Percentiles rank a stretch among this genome's conserved stretches.
These are phyloP conservation scores for Rutstroemia sydowiana DNA, from an alignment of 2,329 filamentous ascomycete species.

Conservation along the genomic window DNA sequence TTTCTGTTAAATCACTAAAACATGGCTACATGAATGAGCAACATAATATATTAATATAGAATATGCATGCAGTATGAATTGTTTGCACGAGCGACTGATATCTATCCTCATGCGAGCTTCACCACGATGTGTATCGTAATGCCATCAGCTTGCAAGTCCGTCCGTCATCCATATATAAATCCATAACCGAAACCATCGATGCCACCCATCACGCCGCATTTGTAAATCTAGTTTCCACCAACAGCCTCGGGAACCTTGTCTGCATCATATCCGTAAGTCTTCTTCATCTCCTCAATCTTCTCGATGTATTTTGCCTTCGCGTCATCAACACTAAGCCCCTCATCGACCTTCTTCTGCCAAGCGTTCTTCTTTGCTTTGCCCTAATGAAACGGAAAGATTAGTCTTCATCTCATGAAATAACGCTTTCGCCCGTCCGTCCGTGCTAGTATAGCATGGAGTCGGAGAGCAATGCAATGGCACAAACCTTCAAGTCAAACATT, in stretches of 20 bases:
- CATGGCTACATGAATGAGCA: neutral
- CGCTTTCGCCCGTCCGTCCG: neutral
- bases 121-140: neutral
- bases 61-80: neutral
- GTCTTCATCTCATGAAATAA: neutral
- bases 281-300: slow-evolving; percentile 65
- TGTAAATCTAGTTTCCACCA: slow-evolving; percentile 16
- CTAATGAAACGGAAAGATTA: slow-evolving; percentile 27
- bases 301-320: slow-evolving; percentile 74
- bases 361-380: slow-evolving; percentile 73
- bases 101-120: neutral
- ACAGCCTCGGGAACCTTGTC: slow-evolving; percentile 57
- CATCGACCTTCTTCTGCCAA: slow-evolving; percentile 66
- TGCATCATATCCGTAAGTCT: slow-evolving; percentile 58
- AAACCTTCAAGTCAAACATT: slow-evolving; percentile 58
- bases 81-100: neutral
- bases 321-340: slow-evolving; percentile 50
- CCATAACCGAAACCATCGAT: neutral
- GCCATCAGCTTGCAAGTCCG: neutral
- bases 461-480: slow-evolving; percentile 5
- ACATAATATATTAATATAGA: neutral
- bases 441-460: neutral
- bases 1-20: neutral
- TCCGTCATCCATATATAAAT: neutral
- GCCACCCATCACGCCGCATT: no score